Conservation (phyloP, 441 rosid species). For the Rhodomyrtus psidioides region DNA sequence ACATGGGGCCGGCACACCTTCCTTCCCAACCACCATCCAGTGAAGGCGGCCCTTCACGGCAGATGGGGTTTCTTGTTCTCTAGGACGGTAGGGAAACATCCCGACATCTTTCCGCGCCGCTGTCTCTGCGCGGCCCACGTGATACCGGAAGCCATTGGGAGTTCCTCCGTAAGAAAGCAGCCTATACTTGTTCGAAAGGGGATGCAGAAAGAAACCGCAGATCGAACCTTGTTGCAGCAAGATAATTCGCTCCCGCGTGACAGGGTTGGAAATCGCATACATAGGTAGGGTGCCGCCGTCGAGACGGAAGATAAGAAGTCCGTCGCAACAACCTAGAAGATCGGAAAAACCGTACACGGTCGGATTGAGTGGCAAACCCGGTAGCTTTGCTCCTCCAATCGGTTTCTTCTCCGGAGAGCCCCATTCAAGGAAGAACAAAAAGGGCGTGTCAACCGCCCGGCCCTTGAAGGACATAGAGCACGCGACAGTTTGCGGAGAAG, state of each 20-base stretch:
- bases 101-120: not conserved
- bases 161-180: not conserved
- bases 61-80: not conserved
- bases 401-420: not conserved
- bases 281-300: no score
- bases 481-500: not conserved
- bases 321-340: not conserved
- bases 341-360: not conserved
- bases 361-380: not conserved
- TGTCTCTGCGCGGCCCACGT: not conserved
- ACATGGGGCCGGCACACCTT: not conserved
- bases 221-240: not conserved
- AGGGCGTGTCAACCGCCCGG: not conserved
- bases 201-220: not conserved
- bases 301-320: not conserved
- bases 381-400: not conserved
- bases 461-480: not conserved
- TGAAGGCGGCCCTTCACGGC: not conserved
- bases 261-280: not conserved
- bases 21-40: not conserved
- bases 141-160: not conserved
- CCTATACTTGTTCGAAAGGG: not conserved
- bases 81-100: not conserved
- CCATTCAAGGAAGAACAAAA: not conserved
- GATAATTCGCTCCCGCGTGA: not conserved